Evolutionary conservation across 2,329 filamentous ascomycete genomes (phyloP), one percentile per base, ranked within the genome.

Genomic region (Cordyceps cicadae): DNA sequence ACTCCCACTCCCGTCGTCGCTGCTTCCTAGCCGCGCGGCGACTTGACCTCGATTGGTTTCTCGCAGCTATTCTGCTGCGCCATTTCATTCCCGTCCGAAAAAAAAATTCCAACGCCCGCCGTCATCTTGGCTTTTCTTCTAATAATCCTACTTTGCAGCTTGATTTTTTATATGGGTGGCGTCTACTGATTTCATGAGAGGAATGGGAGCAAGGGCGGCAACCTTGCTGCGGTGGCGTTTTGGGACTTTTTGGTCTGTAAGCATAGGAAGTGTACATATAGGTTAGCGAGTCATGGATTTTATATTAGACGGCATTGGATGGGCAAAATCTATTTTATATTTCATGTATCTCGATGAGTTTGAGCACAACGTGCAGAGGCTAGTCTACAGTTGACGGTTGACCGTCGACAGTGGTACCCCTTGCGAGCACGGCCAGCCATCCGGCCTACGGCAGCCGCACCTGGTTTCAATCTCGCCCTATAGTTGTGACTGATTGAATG

Each of bases 1-100:
- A 48, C 55, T 21, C 81, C 82, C 0, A 77, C 75, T 17, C 53
- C 53, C 54, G 72, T 82, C 56, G 68, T 75, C 32, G 77, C 79
- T 26, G 76, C 78, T 21, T 81, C 72, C 66, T 75, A 69, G 61
- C 24, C 24, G 48, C 37, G 17, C 17, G 11, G 15, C 9, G 9
- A 34, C 39, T 3, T 21, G 5, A 12, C 29, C 24, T 12, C 45
- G 17, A 19, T 24, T n/a, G 4, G 37, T n/a, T 5, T 7, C n/a
- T 15, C 24, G 34, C 9, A 14, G 37, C 37, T 24, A 14, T 49
- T 34, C 14, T 26, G 29, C 21, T 17, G 34, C 34, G 3, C n/a
- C 11, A 43, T 41, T 43, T 32, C 6, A 19, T 32, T 15, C 2
- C 19, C 11, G 39, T 14, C 41, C 1, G 6, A 15, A 43, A 17